phyloP scores from a whole-genome alignment of 2,329 filamentous ascomycete species.

The Colletotrichum phormii region DNA sequence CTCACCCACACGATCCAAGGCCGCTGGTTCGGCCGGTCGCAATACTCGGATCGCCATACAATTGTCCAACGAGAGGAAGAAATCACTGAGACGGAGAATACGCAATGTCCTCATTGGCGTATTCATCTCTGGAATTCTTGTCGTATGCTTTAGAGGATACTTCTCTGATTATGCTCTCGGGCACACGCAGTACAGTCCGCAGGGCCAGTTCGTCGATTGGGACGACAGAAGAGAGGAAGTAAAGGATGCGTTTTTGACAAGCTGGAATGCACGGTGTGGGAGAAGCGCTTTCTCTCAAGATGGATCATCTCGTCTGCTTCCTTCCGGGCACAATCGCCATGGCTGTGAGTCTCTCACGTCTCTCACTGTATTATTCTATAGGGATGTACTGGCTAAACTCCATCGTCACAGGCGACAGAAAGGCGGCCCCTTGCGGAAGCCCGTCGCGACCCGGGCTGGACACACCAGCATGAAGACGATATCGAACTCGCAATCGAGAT shows the following conservation, averaged over 20 bases:
- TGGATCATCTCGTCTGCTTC: constrained; percentile 98
- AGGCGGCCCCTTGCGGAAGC: constrained; percentile 82
- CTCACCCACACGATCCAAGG: not conserved
- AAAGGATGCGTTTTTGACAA: constrained; percentile 87
- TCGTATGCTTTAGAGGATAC: not conserved
- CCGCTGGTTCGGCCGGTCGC: not conserved
- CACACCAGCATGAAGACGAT: constrained; percentile 82
- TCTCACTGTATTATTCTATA: not conserved
- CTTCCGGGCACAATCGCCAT: constrained; percentile 95
- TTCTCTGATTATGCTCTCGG: not conserved
- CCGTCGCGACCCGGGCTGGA: constrained; percentile 78
- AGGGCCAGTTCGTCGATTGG: constrained; percentile 72
- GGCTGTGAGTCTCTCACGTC: constrained; percentile 51
- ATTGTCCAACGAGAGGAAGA: not conserved
- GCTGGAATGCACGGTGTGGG: constrained; percentile 87
- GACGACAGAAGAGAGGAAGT: constrained; percentile 80
- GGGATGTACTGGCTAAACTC: not conserved
- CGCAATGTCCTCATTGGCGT: not conserved
- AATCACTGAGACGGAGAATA: not conserved
- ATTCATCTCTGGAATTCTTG: not conserved
- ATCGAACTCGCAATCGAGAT: constrained; percentile 88
- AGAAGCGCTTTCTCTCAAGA: constrained; percentile 79
- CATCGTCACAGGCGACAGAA: constrained; percentile 69
- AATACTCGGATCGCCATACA: not conserved
- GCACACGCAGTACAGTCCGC: not conserved